These are phyloP conservation scores for Chlamydomonas sp. DNA, from an alignment of 139 green algal genomes.

Conservation along the genomic window DNA sequence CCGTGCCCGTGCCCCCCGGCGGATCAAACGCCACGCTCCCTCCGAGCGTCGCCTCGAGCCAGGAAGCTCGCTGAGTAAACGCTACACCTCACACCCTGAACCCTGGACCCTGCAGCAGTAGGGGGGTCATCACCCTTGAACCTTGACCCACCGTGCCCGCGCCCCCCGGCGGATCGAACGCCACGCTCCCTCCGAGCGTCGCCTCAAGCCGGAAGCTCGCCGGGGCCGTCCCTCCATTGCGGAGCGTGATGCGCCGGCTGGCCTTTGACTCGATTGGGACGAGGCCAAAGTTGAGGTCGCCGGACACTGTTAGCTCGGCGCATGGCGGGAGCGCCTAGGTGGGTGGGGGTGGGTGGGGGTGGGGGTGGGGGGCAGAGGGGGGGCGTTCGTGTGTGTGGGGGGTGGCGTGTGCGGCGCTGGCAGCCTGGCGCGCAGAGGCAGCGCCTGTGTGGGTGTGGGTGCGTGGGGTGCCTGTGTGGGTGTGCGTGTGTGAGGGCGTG, in stretches of 20 bases:
- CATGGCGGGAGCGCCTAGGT: conserved; percentile 11
- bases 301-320: conserved; percentile 20
- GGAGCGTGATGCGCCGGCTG: conserved; percentile 26
- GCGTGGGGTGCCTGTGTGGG: no score
- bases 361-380: no score
- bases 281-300: conserved; percentile 39
- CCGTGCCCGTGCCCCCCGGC: no score
- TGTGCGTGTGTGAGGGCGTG: no score
- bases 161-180: neutral
- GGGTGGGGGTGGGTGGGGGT: no score
- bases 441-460: no score
- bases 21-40: neutral
- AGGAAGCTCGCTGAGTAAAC: no score
- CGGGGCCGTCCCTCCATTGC: conserved; percentile 23
- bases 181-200: neutral
- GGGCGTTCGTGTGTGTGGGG: no score
- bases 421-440: no score
- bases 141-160: conserved; percentile 39
- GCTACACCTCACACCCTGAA: neutral
- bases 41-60: no score
- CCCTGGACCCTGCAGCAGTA: no score
- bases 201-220: conserved; percentile 21
- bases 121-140: neutral
- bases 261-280: conserved; percentile 35
- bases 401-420: no score